Base-by-base conservation (phyloP, 768 basidiomycete species). In the Tylopilus plumbeoviolaceoides region DNA sequence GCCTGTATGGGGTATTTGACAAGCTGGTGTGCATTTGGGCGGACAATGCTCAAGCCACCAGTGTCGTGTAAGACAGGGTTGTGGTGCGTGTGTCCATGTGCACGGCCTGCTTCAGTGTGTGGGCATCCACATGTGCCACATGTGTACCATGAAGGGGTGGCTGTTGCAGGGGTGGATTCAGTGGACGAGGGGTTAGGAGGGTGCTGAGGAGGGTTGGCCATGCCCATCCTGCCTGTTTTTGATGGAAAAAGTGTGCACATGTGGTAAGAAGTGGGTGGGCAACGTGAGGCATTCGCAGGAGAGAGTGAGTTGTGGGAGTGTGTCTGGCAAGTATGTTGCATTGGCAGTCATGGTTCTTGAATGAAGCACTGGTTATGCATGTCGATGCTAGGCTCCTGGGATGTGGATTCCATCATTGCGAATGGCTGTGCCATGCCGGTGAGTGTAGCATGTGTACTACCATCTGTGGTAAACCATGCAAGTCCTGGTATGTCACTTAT, bases 221-320 rank as follows among this genome's bases (percentile, higher is more conserved):
- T 99, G 97, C 66, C 95, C 95, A 1, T 90, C 93, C 0, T 99
- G 97, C 61, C 83, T 87, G 2, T 86, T 83, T 67, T 73, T 99
- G 41, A 85, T 88, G 0, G 75, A 73, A 25, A 94, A 93, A 66
- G 60, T 64, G 7, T 99, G 97, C 66, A 90, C 89, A 0, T 99
- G 97, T 65, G 91, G 92, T 23, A 93, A 95, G 77, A 87, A 84
- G 64, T 71, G 71, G 36, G 77, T 98, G 4, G 78, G 76, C 42
- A 91, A 98, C 62, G 78, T 94, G 11, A 75, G 82, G 31, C 98
- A 97, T 66, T 90, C 92, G 2, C 81, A 89, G 63, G 87, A 79
- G 60, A 70, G 68, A 12, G 86, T 99, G 7, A 85, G 81, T 0
- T 99, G 97, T 64, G 97, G 95, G 8, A 79, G 73, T 21, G 69